These are phyloP conservation scores for Angomonas desouzai DNA, from an alignment of 208 protist genomes.

Conservation along the genomic window DNA sequence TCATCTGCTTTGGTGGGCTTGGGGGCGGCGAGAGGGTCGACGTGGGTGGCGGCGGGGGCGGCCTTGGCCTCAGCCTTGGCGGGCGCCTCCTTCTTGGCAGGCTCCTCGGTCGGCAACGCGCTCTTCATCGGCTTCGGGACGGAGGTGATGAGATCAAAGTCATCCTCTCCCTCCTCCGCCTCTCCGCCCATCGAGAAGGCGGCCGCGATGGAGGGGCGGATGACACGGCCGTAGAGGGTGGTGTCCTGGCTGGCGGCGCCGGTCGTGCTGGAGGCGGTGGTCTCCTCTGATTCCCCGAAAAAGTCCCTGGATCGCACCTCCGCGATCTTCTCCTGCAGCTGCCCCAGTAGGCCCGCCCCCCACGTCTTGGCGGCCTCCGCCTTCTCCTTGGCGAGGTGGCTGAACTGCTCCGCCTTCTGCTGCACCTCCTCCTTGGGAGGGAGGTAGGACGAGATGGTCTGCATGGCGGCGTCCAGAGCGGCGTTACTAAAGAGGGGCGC, in stretches of 20 bases:
- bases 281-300: slow-evolving; percentile 1
- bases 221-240: not conserved
- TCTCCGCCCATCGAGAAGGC: slow-evolving; percentile 36
- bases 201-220: slow-evolving; percentile 3
- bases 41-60: slow-evolving; percentile 1
- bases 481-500: slow-evolving; percentile 3
- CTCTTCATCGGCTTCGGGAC: slow-evolving; percentile 17
- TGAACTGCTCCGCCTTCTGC: slow-evolving; percentile 44
- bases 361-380: slow-evolving; percentile 52
- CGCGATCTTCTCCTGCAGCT: slow-evolving; percentile 40
- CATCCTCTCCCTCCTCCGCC: slow-evolving; percentile 42
- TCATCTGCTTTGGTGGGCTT: slow-evolving; percentile 23
- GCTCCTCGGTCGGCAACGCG: slow-evolving; percentile 14
- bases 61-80: not conserved
- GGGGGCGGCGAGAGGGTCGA: slow-evolving; percentile 1
- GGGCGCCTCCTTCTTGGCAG: slow-evolving; percentile 2
- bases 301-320: slow-evolving; percentile 22
- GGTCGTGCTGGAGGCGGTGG: slow-evolving; percentile 3
- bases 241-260: not conserved
- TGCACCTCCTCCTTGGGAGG: slow-evolving; percentile 28
- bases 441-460: slow-evolving; percentile 23
- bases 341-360: slow-evolving; percentile 57
- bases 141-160: slow-evolving; percentile 51
- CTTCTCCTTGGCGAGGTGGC: slow-evolving; percentile 41
- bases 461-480: slow-evolving; percentile 17